These are phyloP conservation scores for Malassezia obtusa DNA, from an alignment of 1,284 basidiomycete species.

Conservation along the genomic window DNA sequence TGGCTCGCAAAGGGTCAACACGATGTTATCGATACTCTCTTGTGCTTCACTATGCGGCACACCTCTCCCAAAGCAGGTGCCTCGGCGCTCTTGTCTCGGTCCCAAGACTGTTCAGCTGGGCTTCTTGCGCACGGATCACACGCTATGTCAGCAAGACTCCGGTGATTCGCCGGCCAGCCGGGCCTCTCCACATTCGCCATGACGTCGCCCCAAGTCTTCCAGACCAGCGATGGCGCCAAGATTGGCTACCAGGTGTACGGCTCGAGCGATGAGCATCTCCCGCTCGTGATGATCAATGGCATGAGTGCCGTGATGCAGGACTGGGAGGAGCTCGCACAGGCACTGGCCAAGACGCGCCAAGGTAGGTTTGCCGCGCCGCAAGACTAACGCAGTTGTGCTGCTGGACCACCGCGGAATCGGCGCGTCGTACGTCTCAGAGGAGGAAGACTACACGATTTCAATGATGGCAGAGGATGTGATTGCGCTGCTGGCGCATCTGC, in stretches of 20 bases:
- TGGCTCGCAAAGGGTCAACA: too few species aligned
- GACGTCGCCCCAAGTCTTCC: background rate
- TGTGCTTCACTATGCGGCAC: too few species aligned
- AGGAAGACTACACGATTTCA: slow-evolving; percentile 27
- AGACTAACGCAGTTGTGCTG: slow-evolving; percentile 19
- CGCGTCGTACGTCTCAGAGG: slow-evolving; percentile 19
- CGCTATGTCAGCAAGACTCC: too few species aligned
- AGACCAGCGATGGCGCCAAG: slow-evolving; percentile 17
- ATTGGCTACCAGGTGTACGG: slow-evolving; percentile 25
- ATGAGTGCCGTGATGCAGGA: slow-evolving; percentile 40
- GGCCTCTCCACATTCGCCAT: background rate
- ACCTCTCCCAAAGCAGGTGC: too few species aligned
- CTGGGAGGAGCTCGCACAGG: slow-evolving; percentile 33
- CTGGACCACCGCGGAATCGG: slow-evolving; percentile 43
- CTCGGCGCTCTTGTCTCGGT: too few species aligned
- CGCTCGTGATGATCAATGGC: slow-evolving; percentile 40
- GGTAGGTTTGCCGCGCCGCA: background rate
- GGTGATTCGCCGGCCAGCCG: too few species aligned
- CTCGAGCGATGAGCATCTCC: slow-evolving; percentile 2
- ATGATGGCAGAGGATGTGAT: slow-evolving; percentile 35
- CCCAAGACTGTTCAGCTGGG: too few species aligned
- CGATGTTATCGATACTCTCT: too few species aligned
- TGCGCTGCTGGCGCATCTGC: slow-evolving; percentile 21
- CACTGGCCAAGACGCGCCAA: slow-evolving; percentile 19
- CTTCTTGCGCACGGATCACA: too few species aligned